These are phyloP conservation scores for Penicillium sp. DNA, from an alignment of 2,329 filamentous ascomycete genomes.

Conservation along the genomic window DNA sequence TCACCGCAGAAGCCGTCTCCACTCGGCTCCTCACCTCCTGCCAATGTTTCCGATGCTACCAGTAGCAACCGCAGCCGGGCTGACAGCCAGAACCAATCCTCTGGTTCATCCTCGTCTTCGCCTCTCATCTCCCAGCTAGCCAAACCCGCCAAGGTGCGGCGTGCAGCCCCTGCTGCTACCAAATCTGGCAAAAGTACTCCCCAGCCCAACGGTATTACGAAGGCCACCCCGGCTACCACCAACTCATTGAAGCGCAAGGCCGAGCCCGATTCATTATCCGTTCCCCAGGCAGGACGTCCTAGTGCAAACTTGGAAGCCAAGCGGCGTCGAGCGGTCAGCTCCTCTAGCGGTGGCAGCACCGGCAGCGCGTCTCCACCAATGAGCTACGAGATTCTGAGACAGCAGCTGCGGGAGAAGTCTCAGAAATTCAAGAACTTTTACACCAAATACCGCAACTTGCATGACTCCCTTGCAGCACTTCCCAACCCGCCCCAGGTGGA, in stretches of 20 bases:
- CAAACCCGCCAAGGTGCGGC: slow-evolving; percentile 21
- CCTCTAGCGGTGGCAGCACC: slow-evolving; percentile 35
- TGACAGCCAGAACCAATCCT: slow-evolving; percentile 37
- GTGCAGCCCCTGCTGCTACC: slow-evolving; percentile 13
- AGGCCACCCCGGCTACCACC: slow-evolving; percentile 15
- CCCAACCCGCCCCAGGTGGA: slow-evolving; percentile 43
- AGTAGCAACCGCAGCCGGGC: slow-evolving; percentile 36
- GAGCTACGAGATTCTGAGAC: slow-evolving; percentile 30
- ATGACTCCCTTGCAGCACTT: slow-evolving; percentile 39
- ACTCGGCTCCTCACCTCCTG: slow-evolving; percentile 52
- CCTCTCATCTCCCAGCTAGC: slow-evolving; percentile 36
- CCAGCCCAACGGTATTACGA: slow-evolving; percentile 24
- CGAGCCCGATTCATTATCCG: slow-evolving; percentile 25
- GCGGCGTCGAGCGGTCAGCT: slow-evolving; percentile 31
- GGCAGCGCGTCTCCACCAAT: slow-evolving; percentile 36
- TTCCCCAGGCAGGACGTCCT: slow-evolving; percentile 21
- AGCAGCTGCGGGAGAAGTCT: slow-evolving; percentile 36
- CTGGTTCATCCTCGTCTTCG: slow-evolving; percentile 39
- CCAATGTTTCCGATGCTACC: slow-evolving; percentile 52
- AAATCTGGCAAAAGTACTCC: slow-evolving; percentile 11
- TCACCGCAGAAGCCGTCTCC: slow-evolving; percentile 56
- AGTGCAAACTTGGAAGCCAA: slow-evolving; percentile 38
- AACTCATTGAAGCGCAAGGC: slow-evolving; percentile 38
- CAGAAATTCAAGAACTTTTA: slow-evolving; percentile 50
- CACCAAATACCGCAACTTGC: slow-evolving; percentile 49